These are phyloP conservation scores for Narthecium ossifragum DNA, from an alignment of 106 monocot species.

Conservation along the genomic window DNA sequence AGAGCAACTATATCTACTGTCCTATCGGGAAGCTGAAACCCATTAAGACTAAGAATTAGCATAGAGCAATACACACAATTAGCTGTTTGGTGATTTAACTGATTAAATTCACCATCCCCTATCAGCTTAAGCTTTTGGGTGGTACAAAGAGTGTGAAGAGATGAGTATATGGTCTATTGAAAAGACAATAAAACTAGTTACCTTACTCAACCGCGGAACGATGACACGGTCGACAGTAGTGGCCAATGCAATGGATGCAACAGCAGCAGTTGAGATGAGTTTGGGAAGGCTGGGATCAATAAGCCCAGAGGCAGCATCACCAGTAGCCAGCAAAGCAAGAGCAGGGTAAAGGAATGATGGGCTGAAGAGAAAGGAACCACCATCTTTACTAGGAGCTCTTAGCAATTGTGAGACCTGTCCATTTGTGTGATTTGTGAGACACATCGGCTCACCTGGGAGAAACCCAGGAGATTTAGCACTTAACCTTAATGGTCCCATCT, in stretches of 20 bases:
- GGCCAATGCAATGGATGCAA: constrained; percentile 61
- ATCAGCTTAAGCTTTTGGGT: too few relatives aligned
- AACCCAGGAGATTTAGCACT: constrained; percentile 47
- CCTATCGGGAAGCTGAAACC: constrained; percentile 74
- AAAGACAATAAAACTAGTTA: too few relatives aligned
- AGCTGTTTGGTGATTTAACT: too few relatives aligned
- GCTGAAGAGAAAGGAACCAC: constrained; percentile 39
- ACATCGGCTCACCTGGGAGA: constrained; percentile 73
- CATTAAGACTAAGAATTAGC: too few relatives aligned
- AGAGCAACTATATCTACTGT: constrained; percentile 70
- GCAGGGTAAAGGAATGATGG: constrained; percentile 62
- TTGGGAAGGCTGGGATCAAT: constrained; percentile 71
- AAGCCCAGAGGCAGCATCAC: constrained; percentile 69
- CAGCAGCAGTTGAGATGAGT: constrained; percentile 50
- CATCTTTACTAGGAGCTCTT: constrained; percentile 50
- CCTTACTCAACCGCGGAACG: constrained; percentile 82
- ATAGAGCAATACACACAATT: too few relatives aligned
- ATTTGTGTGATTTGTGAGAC: constrained; percentile 73
- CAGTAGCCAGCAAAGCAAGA: constrained; percentile 72
- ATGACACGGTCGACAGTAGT: constrained; percentile 51
- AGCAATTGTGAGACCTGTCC: constrained; percentile 67
- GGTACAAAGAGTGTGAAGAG: too few relatives aligned
- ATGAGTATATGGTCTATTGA: too few relatives aligned
- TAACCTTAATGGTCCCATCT: constrained; percentile 67
- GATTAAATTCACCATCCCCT: too few relatives aligned